Percentiles rank a stretch among this genome's conserved stretches.
Conservation (phyloP, 106 monocot genomes). For the Allium fistulosum region DNA sequence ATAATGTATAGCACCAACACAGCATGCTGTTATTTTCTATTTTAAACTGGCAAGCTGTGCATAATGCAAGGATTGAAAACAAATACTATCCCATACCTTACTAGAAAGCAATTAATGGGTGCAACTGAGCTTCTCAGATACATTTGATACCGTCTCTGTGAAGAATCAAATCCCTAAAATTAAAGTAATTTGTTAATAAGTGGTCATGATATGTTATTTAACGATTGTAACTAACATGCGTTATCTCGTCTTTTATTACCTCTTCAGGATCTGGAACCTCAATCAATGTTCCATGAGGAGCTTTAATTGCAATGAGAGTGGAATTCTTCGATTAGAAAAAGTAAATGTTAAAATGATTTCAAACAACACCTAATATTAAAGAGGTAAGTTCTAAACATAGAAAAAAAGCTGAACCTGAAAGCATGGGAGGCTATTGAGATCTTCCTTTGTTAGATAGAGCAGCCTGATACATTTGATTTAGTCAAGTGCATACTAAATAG, state of each 20-base stretch:
- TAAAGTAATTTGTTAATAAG: background rate
- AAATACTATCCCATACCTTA: conserved; percentile 42
- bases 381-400: background rate
- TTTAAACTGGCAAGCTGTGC: no score
- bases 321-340: conserved; percentile 36
- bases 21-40: no score
- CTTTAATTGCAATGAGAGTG: conserved; percentile 77
- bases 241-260: conserved; percentile 19
- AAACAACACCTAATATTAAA: background rate
- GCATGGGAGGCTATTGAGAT: conserved; percentile 49
- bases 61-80: no score
- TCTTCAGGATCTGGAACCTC: conserved; percentile 91
- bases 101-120: conserved; percentile 74
- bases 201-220: background rate
- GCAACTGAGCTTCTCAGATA: conserved; percentile 77
- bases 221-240: background rate
- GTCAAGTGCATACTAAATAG: background rate
- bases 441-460: conserved; percentile 72
- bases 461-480: conserved; percentile 24
- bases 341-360: background rate
- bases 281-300: conserved; percentile 87
- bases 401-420: conserved; percentile 54
- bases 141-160: conserved; percentile 52
- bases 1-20: no score
- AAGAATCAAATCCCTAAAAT: conserved; percentile 42